Conservation (phyloP, 306 rosid species). For the Canavalia ensiformis region DNA sequence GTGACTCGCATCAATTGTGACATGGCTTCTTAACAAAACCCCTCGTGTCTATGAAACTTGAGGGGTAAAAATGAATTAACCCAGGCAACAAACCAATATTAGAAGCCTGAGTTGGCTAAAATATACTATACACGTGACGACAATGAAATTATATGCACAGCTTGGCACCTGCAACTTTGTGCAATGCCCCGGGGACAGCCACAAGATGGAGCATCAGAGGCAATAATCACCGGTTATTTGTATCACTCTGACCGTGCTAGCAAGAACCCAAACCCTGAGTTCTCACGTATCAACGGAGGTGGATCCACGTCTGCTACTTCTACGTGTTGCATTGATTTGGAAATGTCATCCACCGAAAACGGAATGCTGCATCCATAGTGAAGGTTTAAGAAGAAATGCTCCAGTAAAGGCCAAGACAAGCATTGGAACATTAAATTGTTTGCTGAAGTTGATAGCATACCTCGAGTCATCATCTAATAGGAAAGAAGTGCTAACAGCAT, state of each 20-base stretch:
- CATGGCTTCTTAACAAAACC: slow-evolving; percentile 70
- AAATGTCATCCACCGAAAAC: slow-evolving; percentile 96
- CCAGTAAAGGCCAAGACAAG: neutral
- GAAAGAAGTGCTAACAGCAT: slow-evolving; percentile 97
- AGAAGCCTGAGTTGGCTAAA: slow-evolving; percentile 62
- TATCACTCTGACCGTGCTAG: slow-evolving; percentile 85
- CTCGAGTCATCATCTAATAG: slow-evolving; percentile 97
- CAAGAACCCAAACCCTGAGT: slow-evolving; percentile 95
- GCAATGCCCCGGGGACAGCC: slow-evolving; percentile 49
- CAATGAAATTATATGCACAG: slow-evolving; percentile 73
- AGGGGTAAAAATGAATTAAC: slow-evolving; percentile 71
- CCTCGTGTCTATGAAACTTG: slow-evolving; percentile 75
- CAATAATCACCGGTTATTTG: slow-evolving; percentile 37
- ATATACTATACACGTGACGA: slow-evolving; percentile 71
- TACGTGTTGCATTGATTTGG: slow-evolving; percentile 92
- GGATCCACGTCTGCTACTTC: slow-evolving; percentile 95
- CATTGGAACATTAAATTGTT: neutral
- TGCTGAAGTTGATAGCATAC: slow-evolving; percentile 53
- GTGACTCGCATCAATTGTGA: slow-evolving; percentile 49
- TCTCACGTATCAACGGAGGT: slow-evolving; percentile 96
- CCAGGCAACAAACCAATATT: slow-evolving; percentile 74
- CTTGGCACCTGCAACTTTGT: slow-evolving; percentile 63
- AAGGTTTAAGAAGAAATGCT: slow-evolving; percentile 35
- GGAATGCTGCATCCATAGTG: slow-evolving; percentile 80
- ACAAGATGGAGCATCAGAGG: slow-evolving; percentile 42